Percentiles rank a stretch among this genome's conserved stretches.
phyloP scores from a whole-genome alignment of 1,284 basidiomycete species.

The Cryptococcus maquisensis region DNA sequence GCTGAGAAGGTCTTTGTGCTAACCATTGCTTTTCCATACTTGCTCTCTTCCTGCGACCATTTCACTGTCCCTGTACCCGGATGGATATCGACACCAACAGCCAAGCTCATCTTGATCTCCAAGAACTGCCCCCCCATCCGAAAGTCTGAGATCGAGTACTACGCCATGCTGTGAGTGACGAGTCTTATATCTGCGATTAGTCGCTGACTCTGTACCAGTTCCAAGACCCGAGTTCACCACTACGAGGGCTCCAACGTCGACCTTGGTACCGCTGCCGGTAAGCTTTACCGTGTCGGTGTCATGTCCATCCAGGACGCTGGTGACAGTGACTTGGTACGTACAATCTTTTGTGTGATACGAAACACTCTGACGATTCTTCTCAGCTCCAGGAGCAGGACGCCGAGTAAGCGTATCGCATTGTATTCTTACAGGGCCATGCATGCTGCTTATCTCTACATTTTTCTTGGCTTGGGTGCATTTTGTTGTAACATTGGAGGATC shows the following conservation, averaged over 20 bases:
- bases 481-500: not conserved
- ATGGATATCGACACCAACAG: slow-evolving; percentile 51
- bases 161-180: slow-evolving; percentile 81
- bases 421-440: slow-evolving; percentile 24
- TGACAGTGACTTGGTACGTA: slow-evolving; percentile 83
- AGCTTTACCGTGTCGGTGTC: slow-evolving; percentile 98
- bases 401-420: slow-evolving; percentile 40
- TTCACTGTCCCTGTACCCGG: slow-evolving; percentile 8
- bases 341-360: not conserved
- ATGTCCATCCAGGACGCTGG: slow-evolving; percentile 97
- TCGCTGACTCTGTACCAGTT: slow-evolving; percentile 43
- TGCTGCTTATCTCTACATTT: not conserved
- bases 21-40: slow-evolving; percentile 28
- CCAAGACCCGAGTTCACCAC: slow-evolving; percentile 95
- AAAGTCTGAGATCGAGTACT: slow-evolving; percentile 99
- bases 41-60: slow-evolving; percentile 2
- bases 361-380: slow-evolving; percentile 1
- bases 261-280: slow-evolving; percentile 97
- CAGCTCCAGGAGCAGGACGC: slow-evolving; percentile 40
- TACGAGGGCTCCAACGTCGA: slow-evolving; percentile 96
- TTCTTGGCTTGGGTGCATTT: not conserved
- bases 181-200: not conserved
- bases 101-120: slow-evolving; percentile 98
- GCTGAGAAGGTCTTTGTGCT: slow-evolving; percentile 94
- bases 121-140: slow-evolving; percentile 98